These are phyloP conservation scores for Trichocladium uniseriatum DNA, from an alignment of 495 filamentous ascomycete species.

Conservation along the genomic window DNA sequence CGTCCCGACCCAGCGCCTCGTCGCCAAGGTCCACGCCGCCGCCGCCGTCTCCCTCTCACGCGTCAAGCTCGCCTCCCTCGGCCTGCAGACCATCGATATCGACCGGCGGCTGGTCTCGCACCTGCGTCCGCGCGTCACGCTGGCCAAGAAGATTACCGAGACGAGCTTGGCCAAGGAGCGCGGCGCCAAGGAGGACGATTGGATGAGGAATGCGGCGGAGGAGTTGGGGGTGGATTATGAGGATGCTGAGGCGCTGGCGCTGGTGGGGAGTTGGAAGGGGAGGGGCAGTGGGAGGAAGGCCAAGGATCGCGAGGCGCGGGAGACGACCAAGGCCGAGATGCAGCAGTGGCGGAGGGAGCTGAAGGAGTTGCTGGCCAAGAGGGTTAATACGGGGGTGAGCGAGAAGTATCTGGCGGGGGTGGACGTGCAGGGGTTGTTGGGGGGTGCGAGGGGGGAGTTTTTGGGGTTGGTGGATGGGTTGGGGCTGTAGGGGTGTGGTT, in stretches of 20 bases:
- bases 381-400: conserved; percentile 86
- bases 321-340: conserved; percentile 61
- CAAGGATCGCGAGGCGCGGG: conserved; percentile 61
- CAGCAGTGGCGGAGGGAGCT: conserved; percentile 52
- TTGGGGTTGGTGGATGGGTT: conserved; percentile 34
- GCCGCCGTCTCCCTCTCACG: conserved; percentile 17
- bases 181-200: conserved; percentile 70
- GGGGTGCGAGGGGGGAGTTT: conserved; percentile 44
- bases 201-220: conserved; percentile 75
- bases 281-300: conserved; percentile 60
- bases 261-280: conserved; percentile 49
- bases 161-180: conserved; percentile 77
- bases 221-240: conserved; percentile 88
- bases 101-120: conserved; percentile 69
- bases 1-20: conserved; percentile 67
- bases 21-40: conserved; percentile 71
- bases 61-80: conserved; percentile 48
- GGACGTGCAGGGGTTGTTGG: conserved; percentile 70
- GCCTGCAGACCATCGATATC: conserved; percentile 58
- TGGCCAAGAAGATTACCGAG: conserved; percentile 82
- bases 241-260: conserved; percentile 70
- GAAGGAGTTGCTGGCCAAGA: conserved; percentile 55
- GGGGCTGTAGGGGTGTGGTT: conserved; percentile 18
- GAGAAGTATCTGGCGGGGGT: conserved; percentile 78
- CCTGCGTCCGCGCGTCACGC: conserved; percentile 59